A percentile compares a stretch with the other conserved stretches of the same genome.
Conservation (phyloP, 129 eudicot genomes). For the Chrysanthemum seticuspe region DNA sequence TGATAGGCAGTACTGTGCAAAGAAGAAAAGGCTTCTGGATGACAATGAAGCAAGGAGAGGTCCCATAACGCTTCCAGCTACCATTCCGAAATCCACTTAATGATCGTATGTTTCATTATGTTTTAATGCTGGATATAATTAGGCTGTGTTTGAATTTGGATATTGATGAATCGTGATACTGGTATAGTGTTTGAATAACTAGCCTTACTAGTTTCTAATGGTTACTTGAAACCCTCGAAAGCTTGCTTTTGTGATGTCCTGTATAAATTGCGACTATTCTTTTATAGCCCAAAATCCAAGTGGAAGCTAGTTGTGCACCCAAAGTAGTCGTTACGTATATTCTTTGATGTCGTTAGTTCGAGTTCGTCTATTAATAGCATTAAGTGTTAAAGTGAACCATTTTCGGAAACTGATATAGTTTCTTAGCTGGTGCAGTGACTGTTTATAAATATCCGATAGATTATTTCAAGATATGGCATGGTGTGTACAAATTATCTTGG, state of each 20-base stretch:
- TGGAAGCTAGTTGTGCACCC: too few species aligned
- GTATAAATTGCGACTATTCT: too few species aligned
- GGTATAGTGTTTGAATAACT: constrained; percentile 1
- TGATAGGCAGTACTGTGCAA: constrained; percentile 76
- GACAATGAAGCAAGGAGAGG: constrained; percentile 79
- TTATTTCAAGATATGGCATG: not conserved
- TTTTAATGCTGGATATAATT: too few species aligned
- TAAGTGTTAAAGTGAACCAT: not conserved
- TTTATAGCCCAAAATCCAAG: too few species aligned
- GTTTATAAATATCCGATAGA: too few species aligned
- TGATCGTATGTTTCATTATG: constrained; percentile 23
- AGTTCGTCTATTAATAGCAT: not conserved
- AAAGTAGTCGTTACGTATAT: too few species aligned
- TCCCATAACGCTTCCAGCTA: constrained; percentile 67
- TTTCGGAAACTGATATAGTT: not conserved
- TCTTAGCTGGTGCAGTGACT: not conserved
- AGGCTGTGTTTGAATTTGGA: not conserved
- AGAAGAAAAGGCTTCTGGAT: constrained; percentile 85
- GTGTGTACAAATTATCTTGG: not conserved
- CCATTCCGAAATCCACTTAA: constrained; percentile 40
- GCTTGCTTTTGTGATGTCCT: too few species aligned
- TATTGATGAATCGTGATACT: not conserved
- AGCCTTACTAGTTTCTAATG: not conserved
- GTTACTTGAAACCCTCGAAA: not conserved
- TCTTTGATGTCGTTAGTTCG: too few species aligned